Evolutionary conservation across 257 asterid species (phyloP).

Genomic region (Schizonepeta tenuifolia): DNA sequence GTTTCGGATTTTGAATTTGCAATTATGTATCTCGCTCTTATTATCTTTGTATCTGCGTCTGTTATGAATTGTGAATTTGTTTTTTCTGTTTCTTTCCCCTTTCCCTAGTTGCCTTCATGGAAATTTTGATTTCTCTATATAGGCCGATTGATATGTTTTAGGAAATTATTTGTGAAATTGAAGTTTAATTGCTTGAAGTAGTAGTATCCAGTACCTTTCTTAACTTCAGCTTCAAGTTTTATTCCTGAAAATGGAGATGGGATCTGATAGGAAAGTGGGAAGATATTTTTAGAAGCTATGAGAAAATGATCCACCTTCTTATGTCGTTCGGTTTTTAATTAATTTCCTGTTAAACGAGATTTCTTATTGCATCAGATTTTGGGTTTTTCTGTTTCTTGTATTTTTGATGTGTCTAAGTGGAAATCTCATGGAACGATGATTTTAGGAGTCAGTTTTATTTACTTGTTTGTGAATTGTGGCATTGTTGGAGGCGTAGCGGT

Average conservation of each 20-base stretch:
- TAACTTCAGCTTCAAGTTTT: slow-evolving; percentile 14
- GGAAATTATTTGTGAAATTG: slow-evolving; percentile 21
- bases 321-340: not conserved
- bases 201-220: not conserved
- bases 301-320: not conserved
- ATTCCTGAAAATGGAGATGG: not conserved
- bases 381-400: not conserved
- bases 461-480: not conserved
- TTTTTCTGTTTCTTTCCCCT: not conserved
- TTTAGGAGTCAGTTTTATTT: not conserved
- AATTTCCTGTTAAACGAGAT: slow-evolving; percentile 3
- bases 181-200: slow-evolving; percentile 10
- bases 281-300: slow-evolving; percentile 7
- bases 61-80: not conserved
- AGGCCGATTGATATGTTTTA: slow-evolving; percentile 5
- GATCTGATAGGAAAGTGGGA: slow-evolving; percentile 3
- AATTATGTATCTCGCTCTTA: not conserved
- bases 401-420: not conserved
- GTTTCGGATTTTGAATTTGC: not conserved
- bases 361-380: slow-evolving; percentile 12
- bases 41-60: not conserved
- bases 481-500: not conserved
- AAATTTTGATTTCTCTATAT: not conserved
- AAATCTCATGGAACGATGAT: not conserved
- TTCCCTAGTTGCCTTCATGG: slow-evolving; percentile 1